Evolutionary conservation across 257 asterid genomes (phyloP), one percentile per base, ranked within the genome.

Genomic region (Anisodus acutangulus): DNA sequence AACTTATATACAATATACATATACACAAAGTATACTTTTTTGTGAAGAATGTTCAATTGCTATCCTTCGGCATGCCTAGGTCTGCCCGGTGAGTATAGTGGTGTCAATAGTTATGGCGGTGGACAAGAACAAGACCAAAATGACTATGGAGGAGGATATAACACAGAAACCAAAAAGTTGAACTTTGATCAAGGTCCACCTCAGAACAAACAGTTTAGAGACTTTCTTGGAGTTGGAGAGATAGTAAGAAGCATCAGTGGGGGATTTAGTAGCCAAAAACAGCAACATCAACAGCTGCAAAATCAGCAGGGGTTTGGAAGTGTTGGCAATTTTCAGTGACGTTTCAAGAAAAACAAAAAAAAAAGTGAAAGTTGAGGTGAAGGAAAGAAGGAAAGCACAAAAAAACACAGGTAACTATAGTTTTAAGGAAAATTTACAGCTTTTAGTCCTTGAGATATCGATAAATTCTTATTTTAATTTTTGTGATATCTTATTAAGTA

Each of bases 141-240:
- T 31, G 35, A 31, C 35, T 86, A 68, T 57, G 84, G 78, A 0
- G 89, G 71, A 35, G 86, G 82, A 39, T 84, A 84, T 79, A 86
- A 82, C 58, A 82, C 26, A 8, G 83, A 79, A 2, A 81, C 79
- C 49, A 83, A 31, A 31, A 31, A 19, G 63, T 37, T 60, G 45
- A 84, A 31, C 63, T 82, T 16, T 79, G 88, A 80, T 26, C 85
- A 76, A 13, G 81, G 85, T 49, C 86, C 90, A 80, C 85, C 90
- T 64, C 83, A 60, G 17, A 74, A 80, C 60, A 60, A 84, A 43
- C 84, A 85, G 9, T 69, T 93, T 0, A 90, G 98, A 88, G 97
- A 94, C n/a, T 94, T 94, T 85, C 97, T 94, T 53, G 98, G 98
- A 13, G 96, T 93, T 10, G 94, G 97, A 1, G 93, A 91, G 88